Conservation (phyloP, 106 monocot genomes). For the Alisma plantagoaquatica region DNA sequence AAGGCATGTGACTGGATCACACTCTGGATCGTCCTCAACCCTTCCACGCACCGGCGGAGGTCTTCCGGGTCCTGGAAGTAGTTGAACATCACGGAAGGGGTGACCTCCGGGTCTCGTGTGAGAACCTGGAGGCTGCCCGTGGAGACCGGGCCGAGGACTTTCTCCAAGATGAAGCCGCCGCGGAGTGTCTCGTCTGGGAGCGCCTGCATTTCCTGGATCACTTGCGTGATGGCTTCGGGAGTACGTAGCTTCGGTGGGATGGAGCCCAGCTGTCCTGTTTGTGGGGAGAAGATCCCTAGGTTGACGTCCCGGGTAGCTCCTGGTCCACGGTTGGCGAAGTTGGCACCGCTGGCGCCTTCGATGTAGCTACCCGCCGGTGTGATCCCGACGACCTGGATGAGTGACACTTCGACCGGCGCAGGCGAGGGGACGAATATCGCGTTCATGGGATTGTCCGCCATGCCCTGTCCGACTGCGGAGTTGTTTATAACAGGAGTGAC, state of each 20-base stretch:
- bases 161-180: constrained; percentile 85
- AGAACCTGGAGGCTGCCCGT: constrained; percentile 50
- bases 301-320: too few species aligned
- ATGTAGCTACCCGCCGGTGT: constrained; percentile 53
- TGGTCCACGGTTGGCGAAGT: constrained; percentile 26
- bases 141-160: constrained; percentile 58
- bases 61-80: constrained; percentile 66
- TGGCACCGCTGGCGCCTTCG: constrained; percentile 48
- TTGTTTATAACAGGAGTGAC: constrained; percentile 35
- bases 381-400: constrained; percentile 72
- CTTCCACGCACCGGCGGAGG: constrained; percentile 55
- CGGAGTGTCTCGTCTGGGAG: constrained; percentile 18
- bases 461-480: constrained; percentile 49
- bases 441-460: constrained; percentile 81
- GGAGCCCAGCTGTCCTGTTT: constrained; percentile 49
- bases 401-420: constrained; percentile 38
- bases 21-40: constrained; percentile 49
- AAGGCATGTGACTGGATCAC: constrained; percentile 53
- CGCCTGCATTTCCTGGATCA: constrained; percentile 18
- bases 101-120: constrained; percentile 40
- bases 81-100: constrained; percentile 90
- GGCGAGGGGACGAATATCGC: constrained; percentile 71
- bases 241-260: constrained; percentile 62
- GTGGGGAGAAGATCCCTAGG: too few species aligned
- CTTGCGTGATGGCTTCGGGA: constrained; percentile 41